Evolutionary conservation across 2,329 filamentous ascomycete genomes (phyloP), one percentile per base, ranked within the genome.

Genomic region (Sclerotinia trifoliorum): DNA sequence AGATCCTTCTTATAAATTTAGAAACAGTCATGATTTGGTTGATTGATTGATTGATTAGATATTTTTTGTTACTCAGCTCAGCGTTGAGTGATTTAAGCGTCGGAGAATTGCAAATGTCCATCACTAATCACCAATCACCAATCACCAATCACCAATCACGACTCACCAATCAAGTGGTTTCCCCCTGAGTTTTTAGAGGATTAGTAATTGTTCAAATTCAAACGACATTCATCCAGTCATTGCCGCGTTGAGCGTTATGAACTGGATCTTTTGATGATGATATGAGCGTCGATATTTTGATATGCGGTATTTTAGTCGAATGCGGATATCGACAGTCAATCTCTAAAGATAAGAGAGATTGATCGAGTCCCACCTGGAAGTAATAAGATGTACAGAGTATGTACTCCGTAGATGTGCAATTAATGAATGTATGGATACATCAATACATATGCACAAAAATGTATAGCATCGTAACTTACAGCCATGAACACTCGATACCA

Each of bases 291-390:
- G 21, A 49, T 49, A 48, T 24, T 49, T 7, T n/a, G 48, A 39
- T 24, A 39, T 56, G 54, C 54, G n/a, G 21, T 56, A 39, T 56
- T 35, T 15, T 51, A 19, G 32, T 2, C 4, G 21, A 8, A 62
- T 62, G 1, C 60, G 60, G 46, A 51, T 26, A 63, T 51, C 60
- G 24, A 63, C 46, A 63, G 58, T 24, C n/a, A 32, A 61, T 51
- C 29, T n/a, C 39, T n/a, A 48, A 51, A 51, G 60, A 63, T 63
- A 51, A 63, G 32, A 63, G 46, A 51, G n/a, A 51, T 42, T n/a
- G 15, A n/a, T 63, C 46, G 60, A 63, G 60, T 51, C 46, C 60
- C 39, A 42, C 46, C 29, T 61, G 26, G 17, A 62, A 26, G 42
- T 32, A 17, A 35, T 49, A 7, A 48, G 26, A 46, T 48, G 58